phyloP scores from a whole-genome alignment of 495 filamentous ascomycete species.

The Penicillium taxi region DNA sequence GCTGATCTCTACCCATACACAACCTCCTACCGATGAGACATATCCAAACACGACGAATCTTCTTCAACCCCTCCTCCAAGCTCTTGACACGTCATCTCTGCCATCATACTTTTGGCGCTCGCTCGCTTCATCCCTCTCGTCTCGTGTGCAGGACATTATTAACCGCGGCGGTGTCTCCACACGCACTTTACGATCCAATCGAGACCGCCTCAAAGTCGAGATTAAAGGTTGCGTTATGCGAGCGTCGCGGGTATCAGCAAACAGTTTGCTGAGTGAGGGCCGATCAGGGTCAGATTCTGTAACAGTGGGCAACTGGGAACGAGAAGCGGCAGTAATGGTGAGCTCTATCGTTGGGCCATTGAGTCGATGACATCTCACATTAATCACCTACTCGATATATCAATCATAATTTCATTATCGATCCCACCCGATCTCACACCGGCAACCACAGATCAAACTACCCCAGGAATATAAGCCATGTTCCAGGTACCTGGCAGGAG shows the following conservation, averaged over 20 bases:
- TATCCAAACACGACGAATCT: constrained; percentile 42
- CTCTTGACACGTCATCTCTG: constrained; percentile 79
- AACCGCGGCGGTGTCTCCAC: constrained; percentile 74
- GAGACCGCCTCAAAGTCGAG: constrained; percentile 64
- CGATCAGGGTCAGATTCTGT: constrained; percentile 31
- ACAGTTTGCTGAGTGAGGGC: constrained; percentile 31
- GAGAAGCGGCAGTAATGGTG: constrained; percentile 94
- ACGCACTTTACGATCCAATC: constrained; percentile 68
- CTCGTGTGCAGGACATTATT: constrained; percentile 75
- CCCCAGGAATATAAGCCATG: constrained; percentile 7
- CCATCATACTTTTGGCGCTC: constrained; percentile 88
- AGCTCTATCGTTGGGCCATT: constrained; percentile 56
- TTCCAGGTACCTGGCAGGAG: constrained; percentile 16
- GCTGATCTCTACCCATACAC: constrained; percentile 25
- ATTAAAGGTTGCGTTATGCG: constrained; percentile 76
- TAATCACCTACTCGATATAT: no score
- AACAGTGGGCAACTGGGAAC: constrained; percentile 62
- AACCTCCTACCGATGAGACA: constrained; percentile 5
- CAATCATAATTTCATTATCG: background rate
- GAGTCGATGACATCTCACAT: constrained; percentile 29
- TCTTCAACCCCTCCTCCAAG: constrained; percentile 62
- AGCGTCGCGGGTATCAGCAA: constrained; percentile 56
- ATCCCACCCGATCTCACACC: background rate
- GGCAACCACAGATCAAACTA: constrained; percentile 7
- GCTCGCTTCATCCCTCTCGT: constrained; percentile 67